Evolutionary conservation across 1,139 yeast genomes (phyloP).

Genomic region (Oligophagozyma castellii): DNA sequence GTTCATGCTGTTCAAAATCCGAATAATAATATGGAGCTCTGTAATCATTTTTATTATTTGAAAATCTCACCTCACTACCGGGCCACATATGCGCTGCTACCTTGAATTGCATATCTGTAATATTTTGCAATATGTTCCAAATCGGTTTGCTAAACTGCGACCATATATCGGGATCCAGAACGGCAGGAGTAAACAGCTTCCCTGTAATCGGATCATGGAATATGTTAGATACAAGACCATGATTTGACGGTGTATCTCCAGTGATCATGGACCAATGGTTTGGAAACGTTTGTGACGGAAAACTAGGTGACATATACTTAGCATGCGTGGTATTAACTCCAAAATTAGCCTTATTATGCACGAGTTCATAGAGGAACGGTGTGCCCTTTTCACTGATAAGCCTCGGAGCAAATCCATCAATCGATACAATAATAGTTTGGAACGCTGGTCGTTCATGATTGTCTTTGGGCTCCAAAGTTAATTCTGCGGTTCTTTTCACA

Average conservation of each 20-base stretch:
- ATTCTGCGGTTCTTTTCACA: too few species aligned
- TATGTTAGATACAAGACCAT: slow-evolving; percentile 78
- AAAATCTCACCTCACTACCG: slow-evolving; percentile 62
- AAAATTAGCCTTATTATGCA: neutral
- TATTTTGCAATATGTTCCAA: slow-evolving; percentile 65
- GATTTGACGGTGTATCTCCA: slow-evolving; percentile 70
- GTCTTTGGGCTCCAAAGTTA: too few species aligned
- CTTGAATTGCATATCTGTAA: slow-evolving; percentile 30
- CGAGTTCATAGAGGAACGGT: slow-evolving; percentile 2
- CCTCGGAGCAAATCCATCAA: slow-evolving; percentile 2
- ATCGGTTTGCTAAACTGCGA: slow-evolving; percentile 65
- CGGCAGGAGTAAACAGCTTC: slow-evolving; percentile 50
- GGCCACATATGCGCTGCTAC: slow-evolving; percentile 97
- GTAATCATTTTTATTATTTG: slow-evolving; percentile 19
- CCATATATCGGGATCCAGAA: slow-evolving; percentile 41
- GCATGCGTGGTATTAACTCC: slow-evolving; percentile 30
- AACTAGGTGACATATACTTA: slow-evolving; percentile 77
- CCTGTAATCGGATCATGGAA: slow-evolving; percentile 51
- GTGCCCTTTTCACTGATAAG: slow-evolving; percentile 1
- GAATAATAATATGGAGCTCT: slow-evolving; percentile 41
- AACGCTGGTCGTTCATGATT: too few species aligned
- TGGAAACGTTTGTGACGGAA: slow-evolving; percentile 83
- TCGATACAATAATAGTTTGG: slow-evolving; percentile 1
- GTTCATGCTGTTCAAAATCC: slow-evolving; percentile 49
- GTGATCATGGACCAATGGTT: slow-evolving; percentile 88